Percentiles rank a stretch among this genome's conserved stretches.
Conservation (phyloP, 2,329 filamentous ascomycete species). For the Lasiodiplodia sp. region DNA sequence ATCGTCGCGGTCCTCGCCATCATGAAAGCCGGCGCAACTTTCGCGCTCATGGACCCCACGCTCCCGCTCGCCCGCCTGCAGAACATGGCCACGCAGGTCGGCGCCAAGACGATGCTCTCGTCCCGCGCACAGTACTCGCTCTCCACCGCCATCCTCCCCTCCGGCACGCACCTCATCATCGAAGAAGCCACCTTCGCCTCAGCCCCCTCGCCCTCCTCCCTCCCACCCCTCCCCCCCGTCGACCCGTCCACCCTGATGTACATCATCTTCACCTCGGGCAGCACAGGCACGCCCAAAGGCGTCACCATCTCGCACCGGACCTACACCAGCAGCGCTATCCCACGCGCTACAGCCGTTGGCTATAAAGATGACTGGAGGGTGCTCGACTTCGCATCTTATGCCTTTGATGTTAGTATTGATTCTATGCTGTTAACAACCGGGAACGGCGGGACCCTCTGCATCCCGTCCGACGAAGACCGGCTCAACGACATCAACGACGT, state of each 20-base stretch:
- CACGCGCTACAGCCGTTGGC: conserved; percentile 44
- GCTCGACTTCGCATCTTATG: conserved; percentile 36
- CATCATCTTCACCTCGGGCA: conserved; percentile 49
- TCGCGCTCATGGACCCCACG: conserved; percentile 22
- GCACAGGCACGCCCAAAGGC: conserved; percentile 35
- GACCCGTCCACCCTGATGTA: conserved; percentile 9
- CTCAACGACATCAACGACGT: conserved; percentile 58
- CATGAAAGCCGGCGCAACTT: conserved; percentile 32
- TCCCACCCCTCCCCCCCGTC: background rate
- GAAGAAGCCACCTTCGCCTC: background rate
- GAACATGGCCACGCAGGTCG: conserved; percentile 12
- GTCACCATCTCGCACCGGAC: conserved; percentile 34
- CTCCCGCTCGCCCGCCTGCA: conserved; percentile 18
- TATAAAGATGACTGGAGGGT: conserved; percentile 38
- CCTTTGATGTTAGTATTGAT: conserved; percentile 44
- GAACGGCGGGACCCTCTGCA: conserved; percentile 64
- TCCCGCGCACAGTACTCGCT: conserved; percentile 35
- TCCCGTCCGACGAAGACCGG: conserved; percentile 62
- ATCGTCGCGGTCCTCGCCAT: conserved; percentile 34
- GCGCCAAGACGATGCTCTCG: conserved; percentile 8
- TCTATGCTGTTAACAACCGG: conserved; percentile 35
- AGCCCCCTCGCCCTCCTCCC: background rate
- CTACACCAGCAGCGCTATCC: conserved; percentile 42
- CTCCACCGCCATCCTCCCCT: conserved; percentile 41
- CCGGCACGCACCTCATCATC: conserved; percentile 35